Conservation (phyloP, 768 basidiomycete species). For the Porphyrellus cyaneotinctus region DNA sequence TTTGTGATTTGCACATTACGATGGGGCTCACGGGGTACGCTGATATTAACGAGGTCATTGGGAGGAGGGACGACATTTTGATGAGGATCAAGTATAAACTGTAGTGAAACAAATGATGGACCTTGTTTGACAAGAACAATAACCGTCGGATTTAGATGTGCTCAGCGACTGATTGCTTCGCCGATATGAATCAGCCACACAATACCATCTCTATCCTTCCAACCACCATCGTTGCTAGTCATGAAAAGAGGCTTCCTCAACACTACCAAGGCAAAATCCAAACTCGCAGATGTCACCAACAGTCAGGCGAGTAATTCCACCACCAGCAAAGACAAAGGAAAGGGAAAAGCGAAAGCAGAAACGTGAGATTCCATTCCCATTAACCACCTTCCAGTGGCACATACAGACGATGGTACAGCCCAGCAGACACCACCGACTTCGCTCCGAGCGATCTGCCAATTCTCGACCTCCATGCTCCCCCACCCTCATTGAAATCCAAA, state of each 20-base stretch:
- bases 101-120: too few species aligned
- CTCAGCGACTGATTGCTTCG: too few species aligned
- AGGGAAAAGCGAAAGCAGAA: neutral
- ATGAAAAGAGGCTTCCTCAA: constrained; percentile 26
- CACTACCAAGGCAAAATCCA: constrained; percentile 15
- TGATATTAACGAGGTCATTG: constrained; percentile 56
- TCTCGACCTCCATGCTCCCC: constrained; percentile 10
- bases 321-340: neutral
- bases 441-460: neutral
- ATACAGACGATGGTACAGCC: neutral
- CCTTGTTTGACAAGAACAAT: too few species aligned
- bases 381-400: too few species aligned
- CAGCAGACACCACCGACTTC: neutral
- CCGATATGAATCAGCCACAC: too few species aligned
- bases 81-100: constrained; percentile 9
- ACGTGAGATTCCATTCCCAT: neutral
- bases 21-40: constrained; percentile 61
- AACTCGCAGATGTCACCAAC: constrained; percentile 24
- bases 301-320: too few species aligned
- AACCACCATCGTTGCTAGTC: constrained; percentile 6
- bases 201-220: too few species aligned
- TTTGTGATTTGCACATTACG: constrained; percentile 65
- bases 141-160: too few species aligned
- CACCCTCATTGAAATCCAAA: neutral
- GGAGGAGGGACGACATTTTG: constrained; percentile 39